Percentiles rank a stretch among this genome's conserved stretches.
phyloP scores from a whole-genome alignment of 2,329 filamentous ascomycete genomes.

The Aspergillus puulaauensis region DNA sequence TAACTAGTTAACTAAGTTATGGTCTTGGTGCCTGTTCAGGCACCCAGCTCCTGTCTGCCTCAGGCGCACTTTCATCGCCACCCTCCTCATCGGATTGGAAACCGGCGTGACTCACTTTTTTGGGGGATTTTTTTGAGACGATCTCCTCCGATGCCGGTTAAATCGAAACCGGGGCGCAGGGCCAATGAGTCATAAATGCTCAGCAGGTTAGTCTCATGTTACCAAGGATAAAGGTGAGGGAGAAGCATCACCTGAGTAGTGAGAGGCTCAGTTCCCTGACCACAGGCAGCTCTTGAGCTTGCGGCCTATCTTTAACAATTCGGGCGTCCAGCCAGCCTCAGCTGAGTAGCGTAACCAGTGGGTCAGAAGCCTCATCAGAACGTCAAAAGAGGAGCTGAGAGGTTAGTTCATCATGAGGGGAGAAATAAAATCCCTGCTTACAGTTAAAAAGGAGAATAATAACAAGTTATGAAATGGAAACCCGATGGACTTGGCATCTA shows the following conservation, averaged over 20 bases:
- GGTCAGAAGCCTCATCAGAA: background rate
- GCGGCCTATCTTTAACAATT: background rate
- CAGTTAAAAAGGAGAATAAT: background rate
- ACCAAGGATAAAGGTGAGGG: background rate
- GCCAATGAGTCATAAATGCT: background rate
- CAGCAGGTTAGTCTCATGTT: background rate
- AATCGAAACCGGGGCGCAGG: background rate
- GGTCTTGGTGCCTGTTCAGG: background rate
- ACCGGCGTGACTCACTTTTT: background rate
- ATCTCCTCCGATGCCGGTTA: background rate
- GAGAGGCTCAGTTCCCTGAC: too few species aligned
- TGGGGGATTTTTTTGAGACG: background rate
- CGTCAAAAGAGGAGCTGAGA: background rate
- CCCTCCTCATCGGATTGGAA: background rate
- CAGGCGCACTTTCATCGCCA: background rate
- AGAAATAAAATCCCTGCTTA: background rate
- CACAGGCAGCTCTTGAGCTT: too few species aligned
- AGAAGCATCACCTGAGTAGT: conserved; percentile 1
- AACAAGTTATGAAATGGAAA: background rate
- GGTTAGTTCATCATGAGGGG: background rate
- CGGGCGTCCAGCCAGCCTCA: background rate
- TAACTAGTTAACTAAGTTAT: background rate
- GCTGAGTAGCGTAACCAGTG: background rate
- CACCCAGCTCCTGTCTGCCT: background rate
- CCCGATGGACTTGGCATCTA: background rate